Percentiles rank a stretch among this genome's conserved stretches.
phyloP scores from a whole-genome alignment of 1,284 basidiomycete species.

The Peniophora sp. region DNA sequence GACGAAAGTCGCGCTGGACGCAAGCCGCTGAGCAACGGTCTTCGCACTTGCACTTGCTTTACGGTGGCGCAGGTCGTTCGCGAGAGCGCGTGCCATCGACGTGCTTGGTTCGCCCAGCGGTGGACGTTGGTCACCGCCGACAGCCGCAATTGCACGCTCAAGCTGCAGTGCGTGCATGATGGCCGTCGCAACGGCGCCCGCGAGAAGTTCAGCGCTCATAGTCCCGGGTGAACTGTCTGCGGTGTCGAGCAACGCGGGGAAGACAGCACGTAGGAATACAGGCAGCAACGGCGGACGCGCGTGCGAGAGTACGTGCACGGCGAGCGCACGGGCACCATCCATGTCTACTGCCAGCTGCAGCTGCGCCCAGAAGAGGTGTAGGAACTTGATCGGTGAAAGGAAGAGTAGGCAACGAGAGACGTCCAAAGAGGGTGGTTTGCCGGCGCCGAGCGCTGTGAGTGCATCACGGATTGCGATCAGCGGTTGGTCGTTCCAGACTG shows the following conservation, averaged over 20 bases:
- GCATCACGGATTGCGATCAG: constrained; percentile 46
- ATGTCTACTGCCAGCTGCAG: constrained; percentile 43
- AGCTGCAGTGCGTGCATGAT: constrained; percentile 59
- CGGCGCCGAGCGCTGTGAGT: constrained; percentile 43
- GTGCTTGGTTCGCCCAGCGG: constrained; percentile 54
- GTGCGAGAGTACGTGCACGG: constrained; percentile 55
- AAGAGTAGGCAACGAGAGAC: constrained; percentile 53
- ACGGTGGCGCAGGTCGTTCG: constrained; percentile 44
- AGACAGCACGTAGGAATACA: constrained; percentile 56
- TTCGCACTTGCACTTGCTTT: constrained; percentile 44
- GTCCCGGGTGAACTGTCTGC: constrained; percentile 45
- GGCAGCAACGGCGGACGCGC: constrained; percentile 62
- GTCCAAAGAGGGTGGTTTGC: constrained; percentile 56
- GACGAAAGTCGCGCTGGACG: constrained; percentile 55
- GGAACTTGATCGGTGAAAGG: constrained; percentile 48
- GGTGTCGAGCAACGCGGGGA: constrained; percentile 48
- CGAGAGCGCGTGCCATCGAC: constrained; percentile 54
- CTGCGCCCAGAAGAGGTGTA: constrained; percentile 50
- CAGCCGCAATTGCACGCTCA: constrained; percentile 55
- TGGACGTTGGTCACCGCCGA: constrained; percentile 37
- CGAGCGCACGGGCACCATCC: constrained; percentile 51
- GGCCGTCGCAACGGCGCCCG: constrained; percentile 51
- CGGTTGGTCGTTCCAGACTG: constrained; percentile 34
- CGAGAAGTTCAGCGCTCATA: constrained; percentile 51
- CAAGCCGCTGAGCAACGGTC: constrained; percentile 48